These are phyloP conservation scores for Tylopilus vinaceipallidus DNA, from an alignment of 768 basidiomycete genomes.

Conservation along the genomic window DNA sequence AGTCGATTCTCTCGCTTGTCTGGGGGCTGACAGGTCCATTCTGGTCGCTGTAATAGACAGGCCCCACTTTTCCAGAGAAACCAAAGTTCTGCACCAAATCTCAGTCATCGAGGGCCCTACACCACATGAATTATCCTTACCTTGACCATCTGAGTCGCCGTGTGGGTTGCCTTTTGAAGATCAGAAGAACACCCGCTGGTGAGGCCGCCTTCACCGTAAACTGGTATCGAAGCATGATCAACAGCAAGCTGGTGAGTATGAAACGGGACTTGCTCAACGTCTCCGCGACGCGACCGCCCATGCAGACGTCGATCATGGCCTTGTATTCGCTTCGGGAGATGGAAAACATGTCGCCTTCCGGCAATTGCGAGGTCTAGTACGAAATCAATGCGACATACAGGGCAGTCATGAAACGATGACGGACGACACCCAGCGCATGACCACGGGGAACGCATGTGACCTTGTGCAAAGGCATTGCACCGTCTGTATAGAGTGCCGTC, in stretches of 20 bases:
- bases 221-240: slow-evolving; percentile 37
- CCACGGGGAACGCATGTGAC: slow-evolving; percentile 97
- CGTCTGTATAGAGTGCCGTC: slow-evolving; percentile 91
- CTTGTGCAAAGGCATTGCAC: slow-evolving; percentile 96
- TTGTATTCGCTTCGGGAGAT: slow-evolving; percentile 72
- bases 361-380: slow-evolving; percentile 64
- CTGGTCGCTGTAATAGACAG: slow-evolving; percentile 75
- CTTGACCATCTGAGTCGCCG: slow-evolving; percentile 87
- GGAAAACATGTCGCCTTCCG: slow-evolving; percentile 74
- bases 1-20: slow-evolving; percentile 83
- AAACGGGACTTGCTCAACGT: slow-evolving; percentile 60
- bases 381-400: slow-evolving; percentile 9
- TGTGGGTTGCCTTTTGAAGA: slow-evolving; percentile 73
- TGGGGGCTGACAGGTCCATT: slow-evolving; percentile 69
- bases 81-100: slow-evolving; percentile 59
- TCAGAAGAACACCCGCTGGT: slow-evolving; percentile 93
- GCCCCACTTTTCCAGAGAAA: slow-evolving; percentile 76
- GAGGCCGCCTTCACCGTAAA: slow-evolving; percentile 85
- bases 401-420: slow-evolving; percentile 26
- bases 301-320: slow-evolving; percentile 84
- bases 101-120: not conserved
- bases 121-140: slow-evolving; percentile 40
- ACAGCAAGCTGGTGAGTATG: not conserved
- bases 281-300: slow-evolving; percentile 96
- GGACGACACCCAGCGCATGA: slow-evolving; percentile 83